These are phyloP conservation scores for Aspergillus caelatus DNA, from an alignment of 2,329 filamentous ascomycete species.

Conservation along the genomic window DNA sequence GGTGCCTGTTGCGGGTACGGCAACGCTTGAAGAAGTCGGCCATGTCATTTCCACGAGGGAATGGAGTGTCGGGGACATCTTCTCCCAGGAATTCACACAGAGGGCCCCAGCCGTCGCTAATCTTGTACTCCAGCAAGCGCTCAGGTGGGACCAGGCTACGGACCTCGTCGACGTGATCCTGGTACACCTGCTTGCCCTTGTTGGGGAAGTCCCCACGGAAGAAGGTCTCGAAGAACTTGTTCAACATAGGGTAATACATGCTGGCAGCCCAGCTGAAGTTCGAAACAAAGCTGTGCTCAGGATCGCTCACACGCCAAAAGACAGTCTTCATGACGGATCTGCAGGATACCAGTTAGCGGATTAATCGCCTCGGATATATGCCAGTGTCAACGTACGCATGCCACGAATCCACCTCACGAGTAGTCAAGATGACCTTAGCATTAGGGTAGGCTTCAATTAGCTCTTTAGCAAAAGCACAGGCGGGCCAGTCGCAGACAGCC, in stretches of 20 bases:
- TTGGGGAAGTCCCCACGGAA: constrained; percentile 69
- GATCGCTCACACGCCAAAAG: constrained; percentile 67
- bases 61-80: constrained; percentile 53
- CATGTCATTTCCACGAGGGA: constrained; percentile 57
- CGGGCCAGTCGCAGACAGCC: constrained; percentile 71
- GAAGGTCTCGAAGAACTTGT: constrained; percentile 69
- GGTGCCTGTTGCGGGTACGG: constrained; percentile 55
- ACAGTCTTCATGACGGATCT: constrained; percentile 68
- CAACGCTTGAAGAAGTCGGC: constrained; percentile 59
- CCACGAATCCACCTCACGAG: constrained; percentile 68
- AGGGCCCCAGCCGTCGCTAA: constrained; percentile 58
- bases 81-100: constrained; percentile 59
- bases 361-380: background rate
- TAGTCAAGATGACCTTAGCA: constrained; percentile 71
- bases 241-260: constrained; percentile 71
- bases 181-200: constrained; percentile 65
- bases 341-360: constrained; percentile 5
- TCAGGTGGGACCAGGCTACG: constrained; percentile 52
- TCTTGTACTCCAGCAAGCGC: constrained; percentile 57
- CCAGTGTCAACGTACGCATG: constrained; percentile 43
- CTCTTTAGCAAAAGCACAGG: constrained; percentile 68
- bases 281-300: constrained; percentile 59
- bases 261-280: constrained; percentile 66
- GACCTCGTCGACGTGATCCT: constrained; percentile 58
- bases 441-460: constrained; percentile 72